Evolutionary conservation across 169 alveolate species (phyloP).

Genomic region (Cryptosporidium felis): DNA sequence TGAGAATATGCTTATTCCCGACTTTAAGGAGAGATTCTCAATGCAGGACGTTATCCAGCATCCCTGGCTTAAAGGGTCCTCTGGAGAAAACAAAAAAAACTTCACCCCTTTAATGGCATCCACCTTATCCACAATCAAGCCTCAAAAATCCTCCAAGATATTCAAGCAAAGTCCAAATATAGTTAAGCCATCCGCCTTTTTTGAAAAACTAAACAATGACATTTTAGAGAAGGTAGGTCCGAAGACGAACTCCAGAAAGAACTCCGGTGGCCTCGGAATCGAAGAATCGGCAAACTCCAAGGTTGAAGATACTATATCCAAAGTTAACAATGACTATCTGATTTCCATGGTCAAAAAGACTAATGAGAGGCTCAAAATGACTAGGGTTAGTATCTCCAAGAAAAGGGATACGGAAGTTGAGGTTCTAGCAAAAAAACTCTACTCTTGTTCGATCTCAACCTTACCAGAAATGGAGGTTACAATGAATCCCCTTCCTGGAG

Average conservation of each 20-base stretch:
- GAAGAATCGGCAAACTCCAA: neutral
- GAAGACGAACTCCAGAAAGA: neutral
- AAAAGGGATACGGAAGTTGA: constrained; percentile 29
- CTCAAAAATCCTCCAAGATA: neutral
- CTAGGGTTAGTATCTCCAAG: constrained; percentile 7
- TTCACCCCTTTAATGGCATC: constrained; percentile 53
- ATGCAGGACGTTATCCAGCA: constrained; percentile 31
- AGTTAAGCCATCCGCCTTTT: constrained; percentile 20
- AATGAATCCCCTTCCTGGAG: no score
- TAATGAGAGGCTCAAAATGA: constrained; percentile 20
- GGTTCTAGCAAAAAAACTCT: neutral
- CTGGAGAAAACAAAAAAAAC: neutral
- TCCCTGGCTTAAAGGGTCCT: constrained; percentile 36
- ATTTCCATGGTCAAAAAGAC: constrained; percentile 39
- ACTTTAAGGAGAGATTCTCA: constrained; percentile 39
- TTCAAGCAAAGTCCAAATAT: neutral
- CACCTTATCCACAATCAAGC: neutral
- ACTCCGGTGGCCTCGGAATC: neutral
- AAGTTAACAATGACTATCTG: constrained; percentile 12
- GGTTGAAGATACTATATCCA: neutral
- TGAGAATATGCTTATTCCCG: constrained; percentile 54
- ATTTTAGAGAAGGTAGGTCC: neutral
- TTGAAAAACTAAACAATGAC: neutral
- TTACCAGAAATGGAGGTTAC: no score
- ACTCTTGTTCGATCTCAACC: constrained; percentile 8